Conservation (phyloP, 495 filamentous ascomycete genomes). For the Glutinoglossum americanum region DNA sequence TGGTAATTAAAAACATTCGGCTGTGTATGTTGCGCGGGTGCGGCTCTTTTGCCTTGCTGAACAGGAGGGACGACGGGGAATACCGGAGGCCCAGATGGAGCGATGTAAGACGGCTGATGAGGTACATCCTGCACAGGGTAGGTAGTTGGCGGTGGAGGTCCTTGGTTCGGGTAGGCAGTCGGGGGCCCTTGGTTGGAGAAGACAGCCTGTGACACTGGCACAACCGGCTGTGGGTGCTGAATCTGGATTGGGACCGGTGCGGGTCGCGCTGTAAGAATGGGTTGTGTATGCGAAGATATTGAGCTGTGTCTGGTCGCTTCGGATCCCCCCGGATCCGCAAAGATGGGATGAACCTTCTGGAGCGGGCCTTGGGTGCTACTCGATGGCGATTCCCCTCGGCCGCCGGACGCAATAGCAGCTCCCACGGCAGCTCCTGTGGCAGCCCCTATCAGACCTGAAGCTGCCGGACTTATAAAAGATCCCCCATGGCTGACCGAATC, state of each 20-base stretch:
- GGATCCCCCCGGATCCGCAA: conserved; percentile 5
- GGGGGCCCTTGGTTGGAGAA: background rate
- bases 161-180: too few relatives aligned
- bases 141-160: background rate
- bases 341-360: conserved; percentile 2
- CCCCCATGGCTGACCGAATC: background rate
- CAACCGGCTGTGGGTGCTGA: conserved; percentile 19
- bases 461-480: conserved; percentile 6
- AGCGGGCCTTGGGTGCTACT: conserved; percentile 1
- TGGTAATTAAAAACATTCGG: background rate
- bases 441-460: conserved; percentile 3
- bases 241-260: conserved; percentile 13
- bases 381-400: background rate
- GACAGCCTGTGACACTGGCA: conserved; percentile 10
- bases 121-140: background rate
- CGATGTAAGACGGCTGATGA: conserved; percentile 8
- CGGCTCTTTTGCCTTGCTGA: background rate
- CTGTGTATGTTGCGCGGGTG: background rate
- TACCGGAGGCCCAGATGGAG: conserved; percentile 14
- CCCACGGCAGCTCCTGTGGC: background rate
- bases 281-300: conserved; percentile 4
- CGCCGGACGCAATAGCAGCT: background rate
- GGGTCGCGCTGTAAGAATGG: conserved; percentile 8
- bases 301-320: conserved; percentile 5
- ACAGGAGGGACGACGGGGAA: conserved; percentile 9